Base-by-base conservation (phyloP, 106 monocot species). In the Xerophyta viscosa region DNA sequence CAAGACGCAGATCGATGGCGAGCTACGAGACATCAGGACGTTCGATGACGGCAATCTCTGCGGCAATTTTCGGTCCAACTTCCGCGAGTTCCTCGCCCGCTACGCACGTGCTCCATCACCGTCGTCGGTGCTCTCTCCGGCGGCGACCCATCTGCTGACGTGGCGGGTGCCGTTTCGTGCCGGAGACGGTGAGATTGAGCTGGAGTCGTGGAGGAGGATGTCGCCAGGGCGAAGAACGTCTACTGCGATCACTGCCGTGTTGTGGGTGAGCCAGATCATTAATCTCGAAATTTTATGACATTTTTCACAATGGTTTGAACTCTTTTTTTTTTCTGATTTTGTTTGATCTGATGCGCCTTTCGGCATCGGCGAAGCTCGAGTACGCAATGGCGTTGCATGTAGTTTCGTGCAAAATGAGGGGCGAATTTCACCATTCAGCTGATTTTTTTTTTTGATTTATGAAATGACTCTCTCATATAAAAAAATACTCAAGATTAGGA, bases 231-330 rank as follows among this genome's bases (percentile, higher is more conserved):
- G 26, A 79, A 58, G 59, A 79, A 81, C 9, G 62, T 82, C 8
- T 86, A 98, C 62, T 98, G 98, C 54, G 98, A 98, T 50, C 98
- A 98, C 26, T 98, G 98, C 74, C 72, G 82, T 37, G 86, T 98
- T 29, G 98, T 82, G 1, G 98, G 98, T 98, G 66, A 78, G 86
- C 54, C 11, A 39, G 3, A 39, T 2, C 13, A 15, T 12, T 39
- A 1, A 12, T 2, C n/a, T n/a, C n/a, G n/a, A n/a, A n/a, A n/a
- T n/a, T n/a, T n/a, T n/a, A 39, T 39, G 1, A 39, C 15, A 12
- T 39, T 39, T 39, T 33, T 39, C 3, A 2, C 39, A 3, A 39
- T 39, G 10, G 10, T 8, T 39, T 6, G 33, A 33, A 33, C 11
- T 33, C 5, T 33, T 33, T 11, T 33, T 33, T 33, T 33, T 33